Evolutionary conservation across 2,329 filamentous ascomycete species (phyloP), one percentile per base, ranked within the genome.

Genomic region (Cercospora janseana): DNA sequence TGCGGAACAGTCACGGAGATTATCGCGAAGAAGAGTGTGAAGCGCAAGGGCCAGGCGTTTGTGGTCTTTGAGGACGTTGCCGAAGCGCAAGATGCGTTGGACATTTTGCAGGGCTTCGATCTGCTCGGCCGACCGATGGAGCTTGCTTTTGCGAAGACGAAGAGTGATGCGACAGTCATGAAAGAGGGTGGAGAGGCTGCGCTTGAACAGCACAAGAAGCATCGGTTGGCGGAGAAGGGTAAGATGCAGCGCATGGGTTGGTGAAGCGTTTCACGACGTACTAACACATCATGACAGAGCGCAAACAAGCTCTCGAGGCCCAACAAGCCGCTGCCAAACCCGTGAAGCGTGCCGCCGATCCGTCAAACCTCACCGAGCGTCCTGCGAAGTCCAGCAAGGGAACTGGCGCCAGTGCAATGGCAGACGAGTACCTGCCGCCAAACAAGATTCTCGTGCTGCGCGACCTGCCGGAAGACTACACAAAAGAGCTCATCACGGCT

Each of bases 401-500:
- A 4, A 81, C 87, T 4, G 77, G 82, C 10, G 78, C 82, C 1
- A 79, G 86, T 8, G 85, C 90, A 48, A 85, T 97, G 13, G 90
- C 91, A n/a, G 93, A 97, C 79, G 93, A 98, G 72, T 97, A 95
- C 70, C 81, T 97, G 3, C 92, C 92, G 3, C 92, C 93, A 27
- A 97, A 97, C 80, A 96, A 95, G 75, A 95, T 90, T 60, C 80
- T 98, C 27, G 95, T 97, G 73, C 76, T 97, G 54, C 89, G 94
- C 74, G 92, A 97, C 63, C 73, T 98, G 27, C 91, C 93, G 6
- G 88, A 92, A 57, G 87, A 89, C 58, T 89, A 87, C 71, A 87
- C 87, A 68, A 82, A 88, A 63, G 90, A 95, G 57, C 81, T 79
- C 18, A 80, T 98, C 47, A 86, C 83, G 0, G 78, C 79, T 24